These are phyloP conservation scores for Cyberlindnera mississippiensis DNA, from an alignment of 805 yeast species.

Conservation along the genomic window DNA sequence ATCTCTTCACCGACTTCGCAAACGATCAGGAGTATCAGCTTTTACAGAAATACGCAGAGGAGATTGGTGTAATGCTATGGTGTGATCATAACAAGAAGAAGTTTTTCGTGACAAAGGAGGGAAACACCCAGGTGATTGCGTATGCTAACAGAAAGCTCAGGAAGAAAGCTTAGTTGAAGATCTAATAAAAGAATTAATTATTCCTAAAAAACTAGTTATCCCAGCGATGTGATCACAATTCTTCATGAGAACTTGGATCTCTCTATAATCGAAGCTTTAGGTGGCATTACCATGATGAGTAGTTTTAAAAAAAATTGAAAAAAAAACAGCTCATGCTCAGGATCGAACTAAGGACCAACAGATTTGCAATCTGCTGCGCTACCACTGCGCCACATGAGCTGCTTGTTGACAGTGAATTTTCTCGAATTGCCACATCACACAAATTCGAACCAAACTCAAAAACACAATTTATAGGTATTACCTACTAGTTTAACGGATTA, in stretches of 20 bases:
- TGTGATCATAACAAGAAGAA: conserved; percentile 61
- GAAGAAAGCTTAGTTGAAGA: conserved; percentile 19
- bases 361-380: conserved; percentile 99
- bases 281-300: no score
- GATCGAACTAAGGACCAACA: conserved; percentile 96
- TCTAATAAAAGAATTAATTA: neutral
- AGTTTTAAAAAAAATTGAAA: conserved; percentile 5
- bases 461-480: no score
- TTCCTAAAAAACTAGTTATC: no score
- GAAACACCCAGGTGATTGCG: conserved; percentile 86
- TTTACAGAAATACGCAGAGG: conserved; percentile 74
- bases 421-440: no score
- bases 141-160: conserved; percentile 67
- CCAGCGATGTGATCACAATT: no score
- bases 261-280: no score
- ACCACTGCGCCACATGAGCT: conserved; percentile 80
- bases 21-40: conserved; percentile 72
- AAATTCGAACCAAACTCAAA: no score
- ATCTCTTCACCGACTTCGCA: conserved; percentile 79
- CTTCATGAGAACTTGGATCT: no score
- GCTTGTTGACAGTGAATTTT: neutral
- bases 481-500: no score
- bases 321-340: conserved; percentile 80
- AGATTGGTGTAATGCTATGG: conserved; percentile 92
- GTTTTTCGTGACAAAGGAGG: conserved; percentile 86